phyloP scores from a whole-genome alignment of 805 yeast species.

The Pichia scutulata region DNA sequence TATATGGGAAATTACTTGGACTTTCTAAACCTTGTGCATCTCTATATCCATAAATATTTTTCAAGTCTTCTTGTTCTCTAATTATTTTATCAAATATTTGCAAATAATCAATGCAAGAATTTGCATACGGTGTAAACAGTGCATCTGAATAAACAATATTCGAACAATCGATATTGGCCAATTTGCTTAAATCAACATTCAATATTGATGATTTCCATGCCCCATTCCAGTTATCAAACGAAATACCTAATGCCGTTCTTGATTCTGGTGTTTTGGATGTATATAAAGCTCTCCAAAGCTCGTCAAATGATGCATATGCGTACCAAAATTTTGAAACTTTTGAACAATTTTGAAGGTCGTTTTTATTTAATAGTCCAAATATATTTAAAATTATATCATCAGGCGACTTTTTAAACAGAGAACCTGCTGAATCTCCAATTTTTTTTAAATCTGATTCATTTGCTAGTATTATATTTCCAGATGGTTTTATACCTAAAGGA shows the following conservation, averaged over 20 bases:
- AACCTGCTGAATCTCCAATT: conserved; percentile 42
- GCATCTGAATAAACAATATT: conserved; percentile 59
- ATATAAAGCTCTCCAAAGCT: conserved; percentile 66
- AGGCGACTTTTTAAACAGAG: conserved; percentile 36
- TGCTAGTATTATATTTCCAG: conserved; percentile 46
- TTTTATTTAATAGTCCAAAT: conserved; percentile 39
- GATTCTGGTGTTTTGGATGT: conserved; percentile 18
- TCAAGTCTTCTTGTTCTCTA: conserved; percentile 32
- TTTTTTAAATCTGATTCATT: conserved; percentile 12
- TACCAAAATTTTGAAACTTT: conserved; percentile 59
- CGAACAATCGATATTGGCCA: conserved; percentile 34
- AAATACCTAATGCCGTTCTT: conserved; percentile 3
- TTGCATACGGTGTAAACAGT: conserved; percentile 77
- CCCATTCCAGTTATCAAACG: conserved; percentile 52
- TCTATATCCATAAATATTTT: conserved; percentile 9
- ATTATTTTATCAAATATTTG: conserved; percentile 42
- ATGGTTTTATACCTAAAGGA: conserved; percentile 68
- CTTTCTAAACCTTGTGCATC: conserved; percentile 4
- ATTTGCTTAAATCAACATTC: conserved; percentile 22
- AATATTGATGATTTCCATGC: conserved; percentile 69
- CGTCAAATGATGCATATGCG: conserved; percentile 71
- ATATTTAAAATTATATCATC: conserved; percentile 60
- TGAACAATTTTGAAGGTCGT: conserved; percentile 44
- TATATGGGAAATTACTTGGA: conserved; percentile 12
- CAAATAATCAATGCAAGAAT: conserved; percentile 60